Base-by-base conservation (phyloP, 2,329 filamentous ascomycete species). In the Alternaria infectoria region DNA sequence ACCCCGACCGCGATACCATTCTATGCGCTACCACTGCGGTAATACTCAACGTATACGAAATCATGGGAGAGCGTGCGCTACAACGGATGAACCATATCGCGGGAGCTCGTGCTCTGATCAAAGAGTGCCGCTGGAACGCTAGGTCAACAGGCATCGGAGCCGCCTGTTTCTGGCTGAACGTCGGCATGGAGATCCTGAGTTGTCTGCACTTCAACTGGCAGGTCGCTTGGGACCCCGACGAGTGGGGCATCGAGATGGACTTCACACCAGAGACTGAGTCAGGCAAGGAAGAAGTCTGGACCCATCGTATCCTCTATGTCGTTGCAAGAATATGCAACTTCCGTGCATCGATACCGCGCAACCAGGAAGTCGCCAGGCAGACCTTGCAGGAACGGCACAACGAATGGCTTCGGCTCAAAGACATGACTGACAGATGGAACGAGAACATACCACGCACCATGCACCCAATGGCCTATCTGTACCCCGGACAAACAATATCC, bases 101-200 rank as follows among this genome's bases (percentile, higher is more conserved):
- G 0, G 93, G 93, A 6, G 93, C 93, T 10, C 87, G 93, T 57
- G 93, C 93, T 2, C 83, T 97, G 54, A 94, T 97, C 72, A 92
- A 93, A 65, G 93, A 97, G 75, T 97, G 93, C 73, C 89, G 90
- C 5, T 97, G 95, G 95, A 91, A 93, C 72, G 93, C 93, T 0
- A 88, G 85, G 65, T 91, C 91, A 36, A 87, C 86, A 1, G 93
- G 94, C 0, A 88, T 97, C 19, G 94, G 93, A 1, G 88, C 90
- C 0, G 93, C 94, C 1, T 97, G 94, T 78, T 97, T 97, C 81
- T 97, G 95, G 94, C 84, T 97, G 40, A 97, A 96, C 72, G 89
- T 97, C 15, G 91, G 91, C 15, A 91, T 97, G 86, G 95, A 98
- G 77, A 84, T 97, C n/a, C 84, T 97, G 26, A 93, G 89, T 67